These are phyloP conservation scores for Calonectria henricotiae DNA, from an alignment of 2,329 filamentous ascomycete species.

Conservation along the genomic window DNA sequence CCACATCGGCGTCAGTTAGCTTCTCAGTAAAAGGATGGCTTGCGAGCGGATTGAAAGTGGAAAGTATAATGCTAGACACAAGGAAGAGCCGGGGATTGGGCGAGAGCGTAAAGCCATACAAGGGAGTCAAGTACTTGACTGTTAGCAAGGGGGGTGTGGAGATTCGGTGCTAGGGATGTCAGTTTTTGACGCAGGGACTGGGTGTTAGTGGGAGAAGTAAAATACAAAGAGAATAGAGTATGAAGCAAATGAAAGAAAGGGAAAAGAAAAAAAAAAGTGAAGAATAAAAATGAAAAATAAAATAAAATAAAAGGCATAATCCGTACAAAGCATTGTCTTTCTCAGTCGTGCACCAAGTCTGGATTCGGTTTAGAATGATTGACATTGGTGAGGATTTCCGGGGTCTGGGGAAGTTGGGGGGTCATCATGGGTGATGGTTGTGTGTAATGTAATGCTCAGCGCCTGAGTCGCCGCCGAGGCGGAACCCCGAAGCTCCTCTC, in stretches of 20 bases:
- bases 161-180: slow-evolving; percentile 68
- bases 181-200: slow-evolving; percentile 15
- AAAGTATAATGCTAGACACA: slow-evolving; percentile 79
- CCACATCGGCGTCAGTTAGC: slow-evolving; percentile 82
- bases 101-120: slow-evolving; percentile 93
- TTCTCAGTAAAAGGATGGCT: slow-evolving; percentile 81
- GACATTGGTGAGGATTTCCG: slow-evolving; percentile 4
- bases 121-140: slow-evolving; percentile 97
- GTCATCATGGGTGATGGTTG: not conserved
- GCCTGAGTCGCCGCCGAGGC: slow-evolving; percentile 44
- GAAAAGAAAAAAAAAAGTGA: slow-evolving; percentile 18
- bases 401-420: slow-evolving; percentile 20
- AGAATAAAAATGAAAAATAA: not conserved
- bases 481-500: slow-evolving; percentile 50
- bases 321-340: not conserved
- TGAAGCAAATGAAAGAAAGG: not conserved
- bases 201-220: slow-evolving; percentile 32
- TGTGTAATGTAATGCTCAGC: slow-evolving; percentile 16
- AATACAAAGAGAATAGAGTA: slow-evolving; percentile 23
- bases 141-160: slow-evolving; percentile 78
- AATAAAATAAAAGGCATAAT: slow-evolving; percentile 16
- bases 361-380: slow-evolving; percentile 1
- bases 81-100: slow-evolving; percentile 89
- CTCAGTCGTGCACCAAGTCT: not conserved
- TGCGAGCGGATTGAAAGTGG: slow-evolving; percentile 78